phyloP scores from a whole-genome alignment of 352 stramenopile genomes.

The Globisporangium uncinulatum region DNA sequence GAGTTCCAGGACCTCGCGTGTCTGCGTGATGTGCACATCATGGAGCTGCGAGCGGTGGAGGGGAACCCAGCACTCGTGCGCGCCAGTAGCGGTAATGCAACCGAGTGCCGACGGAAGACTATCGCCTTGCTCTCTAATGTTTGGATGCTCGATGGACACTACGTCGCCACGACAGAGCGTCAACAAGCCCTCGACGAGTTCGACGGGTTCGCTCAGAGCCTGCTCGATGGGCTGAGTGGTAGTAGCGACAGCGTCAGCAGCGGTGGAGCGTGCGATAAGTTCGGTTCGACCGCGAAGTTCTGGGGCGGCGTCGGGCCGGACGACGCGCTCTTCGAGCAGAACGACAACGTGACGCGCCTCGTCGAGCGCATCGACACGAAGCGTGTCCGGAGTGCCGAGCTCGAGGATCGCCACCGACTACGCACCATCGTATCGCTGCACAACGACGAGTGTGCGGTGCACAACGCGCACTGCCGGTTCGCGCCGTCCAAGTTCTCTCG shows the following conservation, averaged over 20 bases:
- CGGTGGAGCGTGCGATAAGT: slow-evolving; percentile 6
- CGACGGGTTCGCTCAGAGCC: slow-evolving; percentile 25
- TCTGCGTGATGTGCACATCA: slow-evolving; percentile 48
- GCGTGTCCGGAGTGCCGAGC: background rate
- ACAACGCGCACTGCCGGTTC: slow-evolving; percentile 46
- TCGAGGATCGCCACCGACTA: slow-evolving; percentile 34
- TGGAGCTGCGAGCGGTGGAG: slow-evolving; percentile 34
- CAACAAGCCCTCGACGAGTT: slow-evolving; percentile 29
- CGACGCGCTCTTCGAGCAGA: slow-evolving; percentile 1
- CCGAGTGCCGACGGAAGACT: slow-evolving; percentile 36
- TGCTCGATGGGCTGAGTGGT: slow-evolving; percentile 12
- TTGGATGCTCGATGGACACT: slow-evolving; percentile 60
- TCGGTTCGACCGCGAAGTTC: slow-evolving; percentile 30
- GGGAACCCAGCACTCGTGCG: slow-evolving; percentile 30
- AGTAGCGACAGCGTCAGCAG: background rate
- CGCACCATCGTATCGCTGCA: slow-evolving; percentile 33
- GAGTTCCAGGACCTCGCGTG: slow-evolving; percentile 44
- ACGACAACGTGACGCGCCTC: slow-evolving; percentile 11
- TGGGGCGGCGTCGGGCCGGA: slow-evolving; percentile 15
- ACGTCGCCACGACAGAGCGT: slow-evolving; percentile 36
- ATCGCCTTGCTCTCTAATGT: slow-evolving; percentile 46
- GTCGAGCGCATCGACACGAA: slow-evolving; percentile 15
- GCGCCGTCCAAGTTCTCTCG: slow-evolving; percentile 24
- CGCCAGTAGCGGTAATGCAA: slow-evolving; percentile 5
- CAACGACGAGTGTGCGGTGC: slow-evolving; percentile 33